Evolutionary conservation across 768 basidiomycete genomes (phyloP).

Genomic region (Coprinellus micaceus): DNA sequence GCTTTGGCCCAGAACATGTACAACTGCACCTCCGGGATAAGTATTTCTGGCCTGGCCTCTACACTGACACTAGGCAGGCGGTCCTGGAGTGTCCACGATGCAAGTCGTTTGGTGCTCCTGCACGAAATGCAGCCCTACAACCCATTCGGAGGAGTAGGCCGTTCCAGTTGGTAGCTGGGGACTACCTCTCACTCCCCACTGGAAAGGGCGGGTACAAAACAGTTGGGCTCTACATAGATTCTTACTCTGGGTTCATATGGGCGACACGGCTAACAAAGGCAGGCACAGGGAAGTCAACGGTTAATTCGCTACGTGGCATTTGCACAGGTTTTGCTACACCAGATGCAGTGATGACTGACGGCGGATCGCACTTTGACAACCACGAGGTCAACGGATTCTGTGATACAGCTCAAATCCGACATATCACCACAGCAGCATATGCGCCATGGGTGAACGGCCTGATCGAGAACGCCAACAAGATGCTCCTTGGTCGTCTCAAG

Average conservation of each 20-base stretch:
- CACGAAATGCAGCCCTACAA: conserved; percentile 31
- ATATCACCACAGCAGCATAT: conserved; percentile 27
- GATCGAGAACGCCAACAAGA: conserved; percentile 23
- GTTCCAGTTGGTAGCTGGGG: conserved; percentile 34
- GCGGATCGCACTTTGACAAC: conserved; percentile 35
- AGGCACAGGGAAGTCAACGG: conserved; percentile 26
- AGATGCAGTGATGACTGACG: conserved; percentile 35
- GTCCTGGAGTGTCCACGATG: conserved; percentile 23
- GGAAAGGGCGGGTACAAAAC: conserved; percentile 30
- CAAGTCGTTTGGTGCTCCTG: conserved; percentile 28
- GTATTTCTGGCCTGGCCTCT: conserved; percentile 24
- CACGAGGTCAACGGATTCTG: conserved; percentile 27
- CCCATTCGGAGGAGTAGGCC: conserved; percentile 34
- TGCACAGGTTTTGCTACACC: conserved; percentile 17
- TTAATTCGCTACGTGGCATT: conserved; percentile 17
- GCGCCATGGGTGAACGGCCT: conserved; percentile 39
- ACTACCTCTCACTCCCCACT: conserved; percentile 31
- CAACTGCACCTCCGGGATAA: conserved; percentile 26
- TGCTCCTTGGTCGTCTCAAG: conserved; percentile 24
- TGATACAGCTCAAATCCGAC: conserved; percentile 12
- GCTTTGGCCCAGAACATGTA: conserved; percentile 31
- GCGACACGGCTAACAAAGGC: conserved; percentile 22
- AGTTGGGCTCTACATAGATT: conserved; percentile 28
- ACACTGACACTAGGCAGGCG: conserved; percentile 19
- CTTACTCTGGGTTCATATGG: conserved; percentile 27